Evolutionary conservation across 2,329 filamentous ascomycete genomes (phyloP), one percentile per base, ranked within the genome.

Genomic region (Tolypocladium ovalisporum): DNA sequence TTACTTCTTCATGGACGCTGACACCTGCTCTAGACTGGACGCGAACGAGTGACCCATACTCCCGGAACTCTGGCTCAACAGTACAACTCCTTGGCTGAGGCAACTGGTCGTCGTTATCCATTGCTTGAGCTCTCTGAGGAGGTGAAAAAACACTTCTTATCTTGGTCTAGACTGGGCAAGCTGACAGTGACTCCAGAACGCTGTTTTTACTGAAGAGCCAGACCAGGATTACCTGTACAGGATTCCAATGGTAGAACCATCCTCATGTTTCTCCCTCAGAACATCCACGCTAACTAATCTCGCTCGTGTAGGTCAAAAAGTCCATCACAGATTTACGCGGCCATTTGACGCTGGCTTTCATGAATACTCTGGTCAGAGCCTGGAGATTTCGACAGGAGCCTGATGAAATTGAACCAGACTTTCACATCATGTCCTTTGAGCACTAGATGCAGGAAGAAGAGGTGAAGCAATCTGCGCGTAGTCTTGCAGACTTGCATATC

Each of bases 141-240:
- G 35, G 56, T 57, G 22, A 54, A 52, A 1, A 36, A 6, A n/a
- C 6, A 22, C 1, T 35, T 34, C 17, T 19, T 17, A 8, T 29
- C 1, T 19, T 29, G 24, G 19, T 7, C 24, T 8, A 42, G 10
- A 51, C 27, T 42, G 12, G 42, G 19, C 7, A 19, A 7, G 22
- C 22, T 55, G 12, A 35, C 17, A 47, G 15, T 4, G 32, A 19
- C 7, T n/a, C 29, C 22, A 60, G 58, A 54, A 34, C 36, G 58
- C 58, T n/a, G 35, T 53, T 9, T 40, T 52, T 35, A 44, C 47
- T 10, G 36, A 56, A 19, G 53, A 54, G 12, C 51, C 57, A 40
- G 54, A 58, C 9, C 58, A 58, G 22, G 51, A 55, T 15, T 60
- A 54, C 19, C 15, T 58, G 10, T 53, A 53, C 15, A 53, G 39